Base-by-base conservation (phyloP, 805 yeast species). In the Candida dendrica region DNA sequence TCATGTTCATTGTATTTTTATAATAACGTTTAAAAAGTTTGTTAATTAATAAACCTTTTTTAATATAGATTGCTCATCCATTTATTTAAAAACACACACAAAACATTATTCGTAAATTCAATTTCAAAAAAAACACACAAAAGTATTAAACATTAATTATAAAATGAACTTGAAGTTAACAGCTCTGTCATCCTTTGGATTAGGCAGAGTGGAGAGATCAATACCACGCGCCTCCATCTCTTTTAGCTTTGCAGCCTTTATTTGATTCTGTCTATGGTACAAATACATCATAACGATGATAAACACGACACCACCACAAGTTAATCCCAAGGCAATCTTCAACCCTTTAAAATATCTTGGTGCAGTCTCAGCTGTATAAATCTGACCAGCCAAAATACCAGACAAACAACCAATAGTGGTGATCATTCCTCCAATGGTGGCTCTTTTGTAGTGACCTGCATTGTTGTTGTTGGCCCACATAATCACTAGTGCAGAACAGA, bases 401-500 rank as follows among this genome's bases (percentile, higher is more conserved):
- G 68, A 56, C 38, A 59, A 51, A 13, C 64, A 56, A 29, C 68
- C 70, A 19, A 61, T 48, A 14, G 65, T 58, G 16, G 65, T 49
- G 35, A 61, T 62, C 44, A 65, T 56, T 14, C 68, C 70, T 15
- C 63, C 53, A 36, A 65, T 64, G 1, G 70, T 61, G 3, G 70
- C 70, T 40, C 70, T 56, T 44, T 65, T 65, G 42, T 57, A 65
- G 42, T 64, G 66, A 32, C 66, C 66, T 16, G 67, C 68, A 31
- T 55, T 59, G 42, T 65, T 65, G 45, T 67, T 67, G 46, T 66
- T 64, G n/a, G 59, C 47, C 70, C 70, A 65, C 52, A 65, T 51
- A 50, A 67, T 63, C 40, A 64, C 61, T 34, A 59, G 50, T 1
- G 69, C 68, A 8, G 68, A 65, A 47, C 65, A 64, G 15, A 64